Percentiles rank a stretch among this genome's conserved stretches.
Evolutionary conservation across 345 rosid species (phyloP).

Genomic region (Salix udensis): DNA sequence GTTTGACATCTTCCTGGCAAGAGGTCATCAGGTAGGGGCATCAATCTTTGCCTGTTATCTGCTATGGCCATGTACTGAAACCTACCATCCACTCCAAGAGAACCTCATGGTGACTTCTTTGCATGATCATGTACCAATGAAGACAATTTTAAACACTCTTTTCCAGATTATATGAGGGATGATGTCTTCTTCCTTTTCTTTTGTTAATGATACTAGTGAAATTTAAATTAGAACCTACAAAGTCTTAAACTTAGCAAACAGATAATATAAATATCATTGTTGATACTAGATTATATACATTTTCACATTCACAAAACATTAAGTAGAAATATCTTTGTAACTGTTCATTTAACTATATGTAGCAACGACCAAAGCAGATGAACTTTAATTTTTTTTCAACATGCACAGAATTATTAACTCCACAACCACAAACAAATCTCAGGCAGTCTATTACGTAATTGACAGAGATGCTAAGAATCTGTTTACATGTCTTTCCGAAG

Average conservation of each 20-base stretch:
- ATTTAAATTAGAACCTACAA: not conserved
- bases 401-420: not conserved
- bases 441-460: not conserved
- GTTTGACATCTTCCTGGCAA: constrained; percentile 21
- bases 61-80: constrained; percentile 31
- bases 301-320: not conserved
- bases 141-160: not conserved
- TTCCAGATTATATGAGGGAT: not conserved
- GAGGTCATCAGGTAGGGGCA: constrained; percentile 34
- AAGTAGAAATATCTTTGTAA: not conserved
- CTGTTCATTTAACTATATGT: not conserved
- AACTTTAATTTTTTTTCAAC: not conserved
- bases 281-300: not conserved
- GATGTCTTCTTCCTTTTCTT: not conserved
- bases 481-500: constrained; percentile 73
- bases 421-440: not conserved
- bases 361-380: not conserved
- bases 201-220: not conserved
- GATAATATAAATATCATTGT: not conserved
- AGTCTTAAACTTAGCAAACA: not conserved
- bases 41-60: constrained; percentile 23
- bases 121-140: not conserved
- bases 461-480: not conserved
- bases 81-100: constrained; percentile 7
- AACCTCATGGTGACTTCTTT: not conserved